phyloP scores from a whole-genome alignment of 352 stramenopile species.

The Blastocystis sp. region DNA sequence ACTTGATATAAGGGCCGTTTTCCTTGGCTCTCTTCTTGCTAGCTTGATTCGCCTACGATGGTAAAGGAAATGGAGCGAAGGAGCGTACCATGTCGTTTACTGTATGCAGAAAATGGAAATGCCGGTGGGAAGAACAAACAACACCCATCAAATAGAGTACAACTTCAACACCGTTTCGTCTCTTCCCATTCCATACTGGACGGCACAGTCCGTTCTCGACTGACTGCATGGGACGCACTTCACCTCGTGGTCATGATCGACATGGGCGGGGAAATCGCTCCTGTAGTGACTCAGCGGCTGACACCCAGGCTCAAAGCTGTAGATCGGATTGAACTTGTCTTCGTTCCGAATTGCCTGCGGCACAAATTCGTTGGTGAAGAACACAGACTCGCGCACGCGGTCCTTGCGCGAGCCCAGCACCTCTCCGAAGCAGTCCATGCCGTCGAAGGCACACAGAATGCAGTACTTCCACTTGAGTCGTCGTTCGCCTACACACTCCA shows the following conservation, averaged over 20 bases:
- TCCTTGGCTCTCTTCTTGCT: constrained; percentile 58
- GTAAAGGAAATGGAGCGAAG: background rate
- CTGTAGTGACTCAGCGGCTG: no score
- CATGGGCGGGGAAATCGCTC: no score
- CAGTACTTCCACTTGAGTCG: background rate
- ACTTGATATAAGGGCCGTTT: constrained; percentile 26
- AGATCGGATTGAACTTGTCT: background rate
- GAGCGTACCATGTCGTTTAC: background rate
- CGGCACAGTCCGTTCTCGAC: no score
- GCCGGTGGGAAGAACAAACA: no score
- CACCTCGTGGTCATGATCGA: no score
- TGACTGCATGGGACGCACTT: no score
- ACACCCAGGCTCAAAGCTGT: no score
- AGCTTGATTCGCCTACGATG: constrained; percentile 62
- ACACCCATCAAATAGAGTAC: no score
- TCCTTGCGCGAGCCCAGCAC: constrained; percentile 18
- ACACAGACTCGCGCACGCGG: background rate
- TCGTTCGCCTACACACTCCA: background rate
- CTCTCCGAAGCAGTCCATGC: background rate
- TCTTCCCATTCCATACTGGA: no score
- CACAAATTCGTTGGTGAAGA: background rate
- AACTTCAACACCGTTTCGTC: no score
- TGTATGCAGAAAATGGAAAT: no score
- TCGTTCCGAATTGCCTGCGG: background rate
- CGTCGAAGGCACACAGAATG: constrained; percentile 36